phyloP scores from a whole-genome alignment of 805 yeast species.

The Wickerhamomyces bisporus region DNA sequence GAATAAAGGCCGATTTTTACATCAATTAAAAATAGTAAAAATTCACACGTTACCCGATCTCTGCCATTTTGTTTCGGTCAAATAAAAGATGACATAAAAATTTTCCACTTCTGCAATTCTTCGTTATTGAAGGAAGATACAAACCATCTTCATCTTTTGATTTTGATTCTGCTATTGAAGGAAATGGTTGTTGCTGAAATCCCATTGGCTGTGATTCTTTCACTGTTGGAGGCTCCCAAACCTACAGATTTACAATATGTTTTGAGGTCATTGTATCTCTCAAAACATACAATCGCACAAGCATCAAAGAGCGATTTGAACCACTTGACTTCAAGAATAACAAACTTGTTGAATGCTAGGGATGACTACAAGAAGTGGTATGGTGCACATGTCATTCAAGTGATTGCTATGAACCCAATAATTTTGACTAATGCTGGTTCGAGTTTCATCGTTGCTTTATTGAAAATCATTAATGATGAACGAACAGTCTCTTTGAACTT shows the following conservation, averaged over 20 bases:
- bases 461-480: slow-evolving; percentile 29
- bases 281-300: slow-evolving; percentile 28
- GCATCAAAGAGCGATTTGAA: slow-evolving; percentile 46
- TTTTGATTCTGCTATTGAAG: no score
- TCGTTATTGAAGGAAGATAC: no score
- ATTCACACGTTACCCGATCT: no score
- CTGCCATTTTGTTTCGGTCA: background rate
- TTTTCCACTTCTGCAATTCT: background rate
- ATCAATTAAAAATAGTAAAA: no score
- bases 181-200: slow-evolving; percentile 17
- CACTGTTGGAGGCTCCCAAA: slow-evolving; percentile 16
- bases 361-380: slow-evolving; percentile 30
- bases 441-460: slow-evolving; percentile 29
- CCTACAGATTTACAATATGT: slow-evolving; percentile 17
- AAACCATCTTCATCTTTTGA: no score
- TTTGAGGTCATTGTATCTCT: slow-evolving; percentile 17
- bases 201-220: slow-evolving; percentile 19
- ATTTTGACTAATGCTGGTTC: slow-evolving; percentile 33
- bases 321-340: slow-evolving; percentile 39
- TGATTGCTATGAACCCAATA: slow-evolving; percentile 20
- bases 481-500: slow-evolving; percentile 28
- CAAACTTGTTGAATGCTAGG: slow-evolving; percentile 29
- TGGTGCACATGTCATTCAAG: slow-evolving; percentile 29
- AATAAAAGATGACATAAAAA: background rate
- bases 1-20: no score